Conservation (phyloP, 2,329 filamentous ascomycete species). For the Cadophora sp. region DNA sequence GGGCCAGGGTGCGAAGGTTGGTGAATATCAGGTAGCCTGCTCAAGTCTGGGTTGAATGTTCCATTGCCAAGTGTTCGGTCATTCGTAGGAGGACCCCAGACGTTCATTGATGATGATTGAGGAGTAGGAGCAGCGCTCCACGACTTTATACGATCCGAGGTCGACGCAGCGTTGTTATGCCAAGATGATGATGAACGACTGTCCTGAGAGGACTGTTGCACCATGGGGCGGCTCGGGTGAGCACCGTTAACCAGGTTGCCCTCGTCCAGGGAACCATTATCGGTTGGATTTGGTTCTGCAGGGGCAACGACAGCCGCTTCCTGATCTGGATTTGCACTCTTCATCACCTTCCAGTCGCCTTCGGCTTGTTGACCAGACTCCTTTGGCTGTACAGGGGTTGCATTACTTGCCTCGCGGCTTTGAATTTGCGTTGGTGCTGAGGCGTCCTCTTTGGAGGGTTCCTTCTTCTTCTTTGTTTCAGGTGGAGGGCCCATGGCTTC, state of each 20-base stretch:
- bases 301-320: slow-evolving; percentile 11
- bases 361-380: slow-evolving; percentile 23
- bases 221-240: slow-evolving; percentile 33
- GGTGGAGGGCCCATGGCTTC: slow-evolving; percentile 71
- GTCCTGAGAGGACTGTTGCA: slow-evolving; percentile 33
- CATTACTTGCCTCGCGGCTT: slow-evolving; percentile 34
- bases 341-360: slow-evolving; percentile 23
- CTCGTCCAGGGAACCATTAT: slow-evolving; percentile 24
- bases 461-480: slow-evolving; percentile 65
- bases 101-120: slow-evolving; percentile 59
- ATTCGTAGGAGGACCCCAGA: slow-evolving; percentile 76
- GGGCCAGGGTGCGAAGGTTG: slow-evolving; percentile 41
- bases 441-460: slow-evolving; percentile 53
- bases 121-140: slow-evolving; percentile 53
- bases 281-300: slow-evolving; percentile 24
- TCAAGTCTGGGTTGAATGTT: slow-evolving; percentile 72
- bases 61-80: slow-evolving; percentile 79
- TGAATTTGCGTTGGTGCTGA: slow-evolving; percentile 46
- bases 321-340: slow-evolving; percentile 22
- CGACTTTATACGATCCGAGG: slow-evolving; percentile 54
- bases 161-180: slow-evolving; percentile 42
- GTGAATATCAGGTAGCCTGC: slow-evolving; percentile 46
- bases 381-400: slow-evolving; percentile 20
- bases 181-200: slow-evolving; percentile 39
- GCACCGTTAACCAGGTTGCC: slow-evolving; percentile 35